Conservation (phyloP, 73 alveolate genomes). For the Paramecium biaurelia region DNA sequence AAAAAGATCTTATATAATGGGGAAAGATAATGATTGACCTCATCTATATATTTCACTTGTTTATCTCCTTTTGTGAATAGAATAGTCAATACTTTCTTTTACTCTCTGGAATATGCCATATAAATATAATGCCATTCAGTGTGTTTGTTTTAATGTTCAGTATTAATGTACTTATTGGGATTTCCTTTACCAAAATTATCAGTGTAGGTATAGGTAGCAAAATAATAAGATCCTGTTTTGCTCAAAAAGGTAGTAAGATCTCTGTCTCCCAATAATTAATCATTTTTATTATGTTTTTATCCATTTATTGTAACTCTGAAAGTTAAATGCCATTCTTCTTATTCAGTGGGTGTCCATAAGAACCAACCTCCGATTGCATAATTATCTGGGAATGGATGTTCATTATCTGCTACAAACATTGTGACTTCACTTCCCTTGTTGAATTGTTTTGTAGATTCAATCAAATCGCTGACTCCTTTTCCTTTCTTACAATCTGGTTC, state of each 20-base stretch:
- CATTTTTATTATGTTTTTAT: constrained; percentile 4
- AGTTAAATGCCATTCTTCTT: constrained; percentile 9
- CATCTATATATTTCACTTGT: background rate
- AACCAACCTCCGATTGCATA: constrained; percentile 56
- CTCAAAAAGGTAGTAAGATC: background rate
- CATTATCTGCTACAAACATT: constrained; percentile 16
- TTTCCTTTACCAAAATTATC: constrained; percentile 9
- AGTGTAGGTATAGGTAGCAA: constrained; percentile 1
- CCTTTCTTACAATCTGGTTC: constrained; percentile 17
- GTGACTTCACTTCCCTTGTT: constrained; percentile 22
- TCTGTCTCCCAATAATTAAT: constrained; percentile 26
- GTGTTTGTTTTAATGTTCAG: background rate
- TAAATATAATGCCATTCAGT: constrained; percentile 41
- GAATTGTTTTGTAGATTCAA: background rate
- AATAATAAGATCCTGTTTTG: background rate
- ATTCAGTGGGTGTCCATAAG: constrained; percentile 13
- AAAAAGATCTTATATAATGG: constrained; percentile 12
- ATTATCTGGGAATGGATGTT: constrained; percentile 9
- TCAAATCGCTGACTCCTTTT: background rate
- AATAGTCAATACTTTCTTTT: background rate
- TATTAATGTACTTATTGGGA: background rate
- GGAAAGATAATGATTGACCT: constrained; percentile 31
- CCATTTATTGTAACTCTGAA: constrained; percentile 37
- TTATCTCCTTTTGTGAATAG: background rate
- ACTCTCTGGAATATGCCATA: background rate